A percentile compares a stretch with the other conserved stretches of the same genome.
Evolutionary conservation across 2,329 filamentous ascomycete genomes (phyloP).

Genomic region (Beauveria scarabaeidicola): DNA sequence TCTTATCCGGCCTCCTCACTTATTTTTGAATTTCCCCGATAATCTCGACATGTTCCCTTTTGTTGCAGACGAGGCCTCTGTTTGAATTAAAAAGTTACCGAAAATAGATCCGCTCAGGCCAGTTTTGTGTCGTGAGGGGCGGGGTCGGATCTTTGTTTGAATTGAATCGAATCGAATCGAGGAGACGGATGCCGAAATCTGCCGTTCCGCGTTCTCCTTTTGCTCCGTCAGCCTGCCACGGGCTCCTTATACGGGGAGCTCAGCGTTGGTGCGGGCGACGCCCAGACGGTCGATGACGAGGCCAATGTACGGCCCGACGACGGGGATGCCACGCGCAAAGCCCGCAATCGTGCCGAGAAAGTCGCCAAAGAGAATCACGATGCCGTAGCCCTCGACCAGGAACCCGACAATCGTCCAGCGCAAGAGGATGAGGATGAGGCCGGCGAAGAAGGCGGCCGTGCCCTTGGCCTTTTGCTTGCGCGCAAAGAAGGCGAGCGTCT

Average conservation of each 20-base stretch:
- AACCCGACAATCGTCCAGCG: constrained; percentile 91
- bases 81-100: background rate
- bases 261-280: constrained; percentile 61
- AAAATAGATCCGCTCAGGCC: background rate
- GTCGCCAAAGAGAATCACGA: constrained; percentile 89
- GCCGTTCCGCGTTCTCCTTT: background rate
- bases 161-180: background rate
- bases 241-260: constrained; percentile 61
- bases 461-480: constrained; percentile 88
- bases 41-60: background rate
- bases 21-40: background rate
- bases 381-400: constrained; percentile 82
- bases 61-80: background rate
- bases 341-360: constrained; percentile 88
- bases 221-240: background rate
- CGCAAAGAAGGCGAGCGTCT: constrained; percentile 90
- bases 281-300: constrained; percentile 62
- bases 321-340: constrained; percentile 75
- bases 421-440: constrained; percentile 76
- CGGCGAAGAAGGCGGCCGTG: constrained; percentile 76
- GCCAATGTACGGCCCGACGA: constrained; percentile 81
- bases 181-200: background rate
- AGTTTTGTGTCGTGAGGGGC: background rate
- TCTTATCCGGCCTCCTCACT: background rate
- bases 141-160: background rate